Base-by-base conservation (phyloP, 2,329 filamentous ascomycete species). In the Verruconis gallopava region DNA sequence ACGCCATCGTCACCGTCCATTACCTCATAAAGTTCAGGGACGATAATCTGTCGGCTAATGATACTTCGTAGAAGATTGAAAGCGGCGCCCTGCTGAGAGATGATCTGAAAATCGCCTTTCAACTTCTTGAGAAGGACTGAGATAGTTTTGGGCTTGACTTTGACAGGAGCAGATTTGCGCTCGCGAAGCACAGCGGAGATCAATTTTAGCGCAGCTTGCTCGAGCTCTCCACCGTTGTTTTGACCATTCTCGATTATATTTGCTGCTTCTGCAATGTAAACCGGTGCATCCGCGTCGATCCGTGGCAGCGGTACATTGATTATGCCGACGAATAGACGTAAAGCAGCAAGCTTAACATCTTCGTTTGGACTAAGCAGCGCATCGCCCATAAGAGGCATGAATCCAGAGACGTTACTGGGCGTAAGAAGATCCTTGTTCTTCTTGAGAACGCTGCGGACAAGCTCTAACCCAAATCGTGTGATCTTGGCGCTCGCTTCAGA, bases 51-150 rank as follows among this genome's bases (percentile, higher is more conserved):
- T 14, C 88, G 77, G 41, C 84, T 81, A 55, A 98, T 74, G 19
- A 96, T 78, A 1, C 85, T 82, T 33, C 88, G 81, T 45, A 98
- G 64, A 61, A 98, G 96, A 54, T 85, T 93, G 66, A 98, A 98
- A 0, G 85, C 91, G 33, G 94, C 77, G 50, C 93, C 88, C 48
- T 94, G 85, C 46, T 88, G 80, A 49, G 94, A 80, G 3, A 89
- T 86, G 56, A 96, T 85, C 21, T 93, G 93, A 37, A 98, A 72
- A 54, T 96, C 89, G 20, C 86, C 79, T 51, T 86, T 82, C 40
- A 96, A 67, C 45, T 84, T 82, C 47, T 78, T 76, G 3, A 96
- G 74, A 2, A 98, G 66, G 58, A 85, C 80, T 35, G 91, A 85
- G 15, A 96, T 66, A 34, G 88, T 81, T 3, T 76, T 77, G 49